Conservation (phyloP, 202 grass and related monocot genomes). For the Miscanthus sacchariflorus region DNA sequence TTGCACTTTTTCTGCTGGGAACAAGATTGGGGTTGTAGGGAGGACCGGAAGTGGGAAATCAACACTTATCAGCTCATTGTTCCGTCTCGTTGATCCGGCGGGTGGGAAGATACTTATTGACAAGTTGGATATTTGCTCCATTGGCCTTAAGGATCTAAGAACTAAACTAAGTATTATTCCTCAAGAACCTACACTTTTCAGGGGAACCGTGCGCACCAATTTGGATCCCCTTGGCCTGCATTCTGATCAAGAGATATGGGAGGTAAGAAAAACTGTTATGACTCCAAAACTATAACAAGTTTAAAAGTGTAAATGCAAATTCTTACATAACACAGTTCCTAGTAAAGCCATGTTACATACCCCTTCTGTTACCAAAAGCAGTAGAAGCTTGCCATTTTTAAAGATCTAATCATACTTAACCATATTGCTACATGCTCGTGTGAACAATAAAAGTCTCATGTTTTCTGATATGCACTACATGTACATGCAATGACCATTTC, state of each 20-base stretch:
- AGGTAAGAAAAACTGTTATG: slow-evolving; percentile 57
- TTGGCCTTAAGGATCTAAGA: slow-evolving; percentile 94
- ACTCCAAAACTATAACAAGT: slow-evolving; percentile 8
- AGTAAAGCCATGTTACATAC: slow-evolving; percentile 10
- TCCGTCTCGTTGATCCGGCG: slow-evolving; percentile 81
- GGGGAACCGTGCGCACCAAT: slow-evolving; percentile 84
- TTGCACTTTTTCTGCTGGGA: slow-evolving; percentile 75
- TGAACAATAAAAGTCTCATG: slow-evolving; percentile 2
- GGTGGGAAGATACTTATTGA: slow-evolving; percentile 91
- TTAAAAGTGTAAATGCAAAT: slow-evolving; percentile 10
- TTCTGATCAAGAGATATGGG: slow-evolving; percentile 93
- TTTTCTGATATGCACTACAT: slow-evolving; percentile 15
- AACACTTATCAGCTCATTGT: slow-evolving; percentile 90
- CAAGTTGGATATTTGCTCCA: slow-evolving; percentile 79
- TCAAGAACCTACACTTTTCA: slow-evolving; percentile 96
- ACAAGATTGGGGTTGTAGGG: slow-evolving; percentile 89
- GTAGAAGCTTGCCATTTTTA: slow-evolving; percentile 2
- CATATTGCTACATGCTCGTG: slow-evolving; percentile 24
- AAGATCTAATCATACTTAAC: slow-evolving; percentile 16
- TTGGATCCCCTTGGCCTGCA: slow-evolving; percentile 88
- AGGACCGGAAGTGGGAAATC: slow-evolving; percentile 96
- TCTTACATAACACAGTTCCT: background rate
- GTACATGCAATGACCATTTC: slow-evolving; percentile 38
- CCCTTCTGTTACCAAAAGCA: slow-evolving; percentile 20
- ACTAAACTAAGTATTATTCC: slow-evolving; percentile 97